Percentiles rank a stretch among this genome's conserved stretches.
phyloP scores from a whole-genome alignment of 1,284 basidiomycete species.

The Polyporus tsugae region DNA sequence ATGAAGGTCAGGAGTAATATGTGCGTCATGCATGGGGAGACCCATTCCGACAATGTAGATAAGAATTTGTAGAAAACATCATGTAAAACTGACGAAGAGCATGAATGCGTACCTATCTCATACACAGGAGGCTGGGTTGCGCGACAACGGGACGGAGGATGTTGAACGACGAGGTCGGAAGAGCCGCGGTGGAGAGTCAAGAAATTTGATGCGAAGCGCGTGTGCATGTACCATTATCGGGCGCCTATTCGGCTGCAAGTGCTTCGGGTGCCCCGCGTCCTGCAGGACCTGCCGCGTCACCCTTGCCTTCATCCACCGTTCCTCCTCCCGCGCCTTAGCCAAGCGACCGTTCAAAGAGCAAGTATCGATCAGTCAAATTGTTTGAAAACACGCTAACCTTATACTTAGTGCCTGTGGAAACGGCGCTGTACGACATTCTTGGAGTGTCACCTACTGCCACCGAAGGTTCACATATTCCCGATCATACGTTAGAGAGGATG shows the following conservation, averaged over 20 bases:
- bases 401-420: slow-evolving; percentile 73
- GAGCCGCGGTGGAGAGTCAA: neutral
- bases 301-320: slow-evolving; percentile 7
- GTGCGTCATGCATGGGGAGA: slow-evolving; percentile 41
- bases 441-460: slow-evolving; percentile 74
- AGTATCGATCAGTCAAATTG: neutral
- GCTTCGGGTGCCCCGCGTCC: neutral
- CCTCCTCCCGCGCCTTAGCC: neutral
- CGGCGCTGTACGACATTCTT: slow-evolving; percentile 82
- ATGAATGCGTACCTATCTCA: slow-evolving; percentile 19
- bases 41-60: slow-evolving; percentile 88
- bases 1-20: slow-evolving; percentile 31
- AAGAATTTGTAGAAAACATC: slow-evolving; percentile 62
- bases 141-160: neutral
- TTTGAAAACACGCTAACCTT: neutral
- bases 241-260: neutral
- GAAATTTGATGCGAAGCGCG: slow-evolving; percentile 26
- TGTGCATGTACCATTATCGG: neutral
- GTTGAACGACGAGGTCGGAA: neutral
- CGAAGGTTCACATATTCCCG: slow-evolving; percentile 57
- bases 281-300: slow-evolving; percentile 8
- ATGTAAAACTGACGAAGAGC: slow-evolving; percentile 44
- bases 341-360: neutral
- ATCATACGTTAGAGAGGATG: slow-evolving; percentile 3
- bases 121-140: neutral